Conservation (phyloP, 2,329 filamentous ascomycete species). For the Ampelomyces quisqualis region DNA sequence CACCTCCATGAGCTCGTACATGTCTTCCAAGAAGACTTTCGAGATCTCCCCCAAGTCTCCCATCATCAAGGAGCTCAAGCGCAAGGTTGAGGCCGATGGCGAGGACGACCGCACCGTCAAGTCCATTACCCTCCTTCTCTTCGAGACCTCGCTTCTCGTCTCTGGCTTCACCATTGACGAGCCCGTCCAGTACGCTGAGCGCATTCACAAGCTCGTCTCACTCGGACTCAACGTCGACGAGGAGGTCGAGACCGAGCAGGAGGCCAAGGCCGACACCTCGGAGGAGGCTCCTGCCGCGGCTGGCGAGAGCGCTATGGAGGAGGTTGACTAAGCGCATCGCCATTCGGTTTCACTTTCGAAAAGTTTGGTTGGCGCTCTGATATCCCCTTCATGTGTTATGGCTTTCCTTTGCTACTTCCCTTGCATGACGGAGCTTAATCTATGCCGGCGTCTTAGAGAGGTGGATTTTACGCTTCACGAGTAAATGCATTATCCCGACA, state of each 20-base stretch:
- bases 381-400: conserved; percentile 45
- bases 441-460: conserved; percentile 40
- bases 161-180: conserved; percentile 99
- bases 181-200: conserved; percentile 95
- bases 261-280: conserved; percentile 54
- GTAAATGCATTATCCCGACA: conserved; percentile 39
- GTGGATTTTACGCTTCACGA: conserved; percentile 37
- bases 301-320: conserved; percentile 97
- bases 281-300: conserved; percentile 63
- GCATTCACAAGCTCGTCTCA: conserved; percentile 99
- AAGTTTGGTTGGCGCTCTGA: conserved; percentile 43
- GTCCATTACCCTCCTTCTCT: conserved; percentile 96
- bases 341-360: conserved; percentile 32
- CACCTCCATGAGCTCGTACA: conserved; percentile 99
- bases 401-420: conserved; percentile 36
- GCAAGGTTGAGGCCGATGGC: conserved; percentile 95
- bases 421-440: conserved; percentile 38
- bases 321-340: conserved; percentile 77
- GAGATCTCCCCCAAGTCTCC: conserved; percentile 99
- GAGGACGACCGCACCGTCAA: conserved; percentile 99
- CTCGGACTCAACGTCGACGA: conserved; percentile 97
- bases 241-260: conserved; percentile 70
- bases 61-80: conserved; percentile 99
- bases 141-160: conserved; percentile 97
- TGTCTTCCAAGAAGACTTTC: conserved; percentile 99